Base-by-base conservation (phyloP, 257 asterid species). In the Ballota nigra region DNA sequence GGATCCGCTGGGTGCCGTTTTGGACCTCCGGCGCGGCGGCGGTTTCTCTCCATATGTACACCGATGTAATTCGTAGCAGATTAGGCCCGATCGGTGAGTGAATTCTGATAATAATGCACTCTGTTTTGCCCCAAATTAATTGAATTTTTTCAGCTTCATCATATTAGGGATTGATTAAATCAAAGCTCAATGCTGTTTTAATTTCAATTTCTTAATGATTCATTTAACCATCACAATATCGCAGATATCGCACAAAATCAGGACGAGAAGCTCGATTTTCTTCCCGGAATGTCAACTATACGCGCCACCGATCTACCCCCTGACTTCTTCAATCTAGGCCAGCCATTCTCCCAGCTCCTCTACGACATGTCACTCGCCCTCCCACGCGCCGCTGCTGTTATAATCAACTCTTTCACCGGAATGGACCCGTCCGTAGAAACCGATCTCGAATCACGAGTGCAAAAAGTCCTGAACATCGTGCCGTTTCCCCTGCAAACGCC, bases 231-330 rank as follows among this genome's bases (percentile, higher is more conserved):
- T 31, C 8, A 2, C 36, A 31, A 2, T 31, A 6, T 31, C 36
- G 3, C 29, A 26, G 29, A 26, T 31, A 6, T 2, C 52, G 24
- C 38, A 0, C 36, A 68, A 20, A 75, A 70, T 59, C 64, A 22
- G 52, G 75, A 51, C n/a, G 74, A 82, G 77, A 49, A 59, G 15
- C 63, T 86, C 4, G 81, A 63, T 63, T 88, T 83, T 26, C 61
- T 88, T 49, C 89, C 96, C 5, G 92, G 96, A 58, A 52, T 84
- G 29, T 68, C 89, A 3, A 80, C 78, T n/a, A 51, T 86, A 73
- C 75, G 77, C 23, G 86, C 80, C 7, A 61, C 65, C 8, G 83
- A 80, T 72, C 75, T 88, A 69, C 89, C 87, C 0, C 55, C 22
- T 2, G 96, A 83, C 28, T 13, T 88, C 61, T 70, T 79, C 15